Conservation (phyloP, 768 basidiomycete genomes). For the Candolleomyces aberdarensis region DNA sequence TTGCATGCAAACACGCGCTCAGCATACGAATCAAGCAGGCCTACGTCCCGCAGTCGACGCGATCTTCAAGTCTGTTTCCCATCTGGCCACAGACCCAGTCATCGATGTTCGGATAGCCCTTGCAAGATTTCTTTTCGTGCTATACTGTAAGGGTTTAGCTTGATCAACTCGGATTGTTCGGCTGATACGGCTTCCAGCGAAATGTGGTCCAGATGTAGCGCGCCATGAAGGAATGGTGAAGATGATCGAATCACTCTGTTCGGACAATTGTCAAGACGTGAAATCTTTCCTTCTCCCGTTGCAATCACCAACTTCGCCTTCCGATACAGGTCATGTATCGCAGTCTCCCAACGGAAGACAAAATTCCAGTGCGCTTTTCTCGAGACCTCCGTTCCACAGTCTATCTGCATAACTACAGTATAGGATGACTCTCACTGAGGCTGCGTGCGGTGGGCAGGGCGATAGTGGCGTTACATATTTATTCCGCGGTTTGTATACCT, state of each 20-base stretch:
- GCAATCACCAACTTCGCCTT: neutral
- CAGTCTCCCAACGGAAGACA: no score
- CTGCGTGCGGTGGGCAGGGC: no score
- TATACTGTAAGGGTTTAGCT: slow-evolving; percentile 46
- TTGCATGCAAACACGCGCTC: slow-evolving; percentile 63
- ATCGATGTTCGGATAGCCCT: slow-evolving; percentile 85
- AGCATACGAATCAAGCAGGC: slow-evolving; percentile 27
- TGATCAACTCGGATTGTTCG: slow-evolving; percentile 3
- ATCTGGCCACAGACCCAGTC: slow-evolving; percentile 63
- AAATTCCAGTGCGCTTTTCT: no score
- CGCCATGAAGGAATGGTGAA: slow-evolving; percentile 15
- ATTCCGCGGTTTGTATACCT: no score
- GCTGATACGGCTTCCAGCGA: slow-evolving; percentile 8
- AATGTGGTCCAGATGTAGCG: neutral
- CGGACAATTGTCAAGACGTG: slow-evolving; percentile 45
- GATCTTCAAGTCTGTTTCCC: slow-evolving; percentile 54
- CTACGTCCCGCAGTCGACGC: slow-evolving; percentile 35
- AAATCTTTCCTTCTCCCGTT: neutral
- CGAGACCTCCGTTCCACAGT: no score
- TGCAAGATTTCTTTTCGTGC: slow-evolving; percentile 63
- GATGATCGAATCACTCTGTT: slow-evolving; percentile 39
- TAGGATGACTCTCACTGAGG: no score
- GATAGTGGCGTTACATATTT: no score
- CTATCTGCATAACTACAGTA: no score
- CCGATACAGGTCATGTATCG: neutral